Base-by-base conservation (phyloP, 1,284 basidiomycete genomes). In the Tausonia pullulans region DNA sequence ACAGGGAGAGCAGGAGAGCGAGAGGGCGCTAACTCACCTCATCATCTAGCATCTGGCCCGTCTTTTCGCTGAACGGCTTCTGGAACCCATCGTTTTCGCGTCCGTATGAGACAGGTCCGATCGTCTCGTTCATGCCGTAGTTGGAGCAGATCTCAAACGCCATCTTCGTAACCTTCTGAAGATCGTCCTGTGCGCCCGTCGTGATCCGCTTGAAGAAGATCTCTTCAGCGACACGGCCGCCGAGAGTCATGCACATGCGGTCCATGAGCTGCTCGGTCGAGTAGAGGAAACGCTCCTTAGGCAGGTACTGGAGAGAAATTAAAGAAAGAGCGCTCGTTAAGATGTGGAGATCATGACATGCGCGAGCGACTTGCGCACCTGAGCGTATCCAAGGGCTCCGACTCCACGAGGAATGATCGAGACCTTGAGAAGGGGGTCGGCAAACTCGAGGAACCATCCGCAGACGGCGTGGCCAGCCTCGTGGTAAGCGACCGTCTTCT, bases 231-330 rank as follows among this genome's bases (percentile, higher is more conserved):
- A 98, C 95, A 67, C 96, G 90, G 3, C 95, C 95, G 67, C 96
- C 95, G n/a, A 99, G 83, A 0, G 95, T 98, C 91, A 98, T 98
- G 78, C 91, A 95, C 80, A 99, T 98, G 65, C 92, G 84, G 76
- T 98, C 95, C 46, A 84, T 75, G 80, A 99, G 87, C 77, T 98
- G 94, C 67, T 95, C 90, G 0, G 91, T 95, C 11, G 92, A 91
- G 69, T 95, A 86, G 39, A 99, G 83, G 79, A 96, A 98, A 60
- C 92, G 87, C 74, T 99, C 96, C 61, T 92, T 88, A 62, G 95
- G 96, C 27, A 97, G 81, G 77, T 97, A 97, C 86, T 94, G 72
- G 51, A 13, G 50, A 57, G 41, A 66, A 57, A 27, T 7, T 52
- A 46, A 66, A 40, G 14, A 60, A 51, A 44, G 50, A 48, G 43